Evolutionary conservation across 2,329 filamentous ascomycete genomes (phyloP).

Genomic region (Pseudogymnoascus sp.): DNA sequence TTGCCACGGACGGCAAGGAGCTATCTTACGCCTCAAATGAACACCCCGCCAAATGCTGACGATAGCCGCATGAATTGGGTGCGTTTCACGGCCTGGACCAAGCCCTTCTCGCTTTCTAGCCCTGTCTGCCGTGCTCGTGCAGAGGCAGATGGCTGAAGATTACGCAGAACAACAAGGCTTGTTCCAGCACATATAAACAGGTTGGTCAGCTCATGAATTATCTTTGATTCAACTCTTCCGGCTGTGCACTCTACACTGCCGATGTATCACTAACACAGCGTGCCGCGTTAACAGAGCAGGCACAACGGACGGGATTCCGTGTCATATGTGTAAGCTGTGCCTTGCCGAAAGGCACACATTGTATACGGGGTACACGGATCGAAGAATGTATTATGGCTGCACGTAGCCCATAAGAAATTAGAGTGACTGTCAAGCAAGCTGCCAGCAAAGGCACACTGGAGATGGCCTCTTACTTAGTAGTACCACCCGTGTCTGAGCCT

Average conservation of each 20-base stretch:
- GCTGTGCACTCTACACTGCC: neutral
- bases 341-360: constrained; percentile 1
- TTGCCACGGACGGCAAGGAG: neutral
- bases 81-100: constrained; percentile 4
- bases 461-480: neutral
- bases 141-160: neutral
- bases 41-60: constrained; percentile 1
- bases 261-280: neutral
- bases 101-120: neutral
- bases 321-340: constrained; percentile 2
- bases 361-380: neutral
- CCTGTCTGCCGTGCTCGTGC: neutral
- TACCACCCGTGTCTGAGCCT: neutral
- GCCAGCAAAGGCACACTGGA: neutral
- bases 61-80: neutral
- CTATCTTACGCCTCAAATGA: neutral
- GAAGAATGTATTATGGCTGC: constrained; percentile 5
- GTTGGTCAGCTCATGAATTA: neutral
- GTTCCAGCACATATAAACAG: neutral
- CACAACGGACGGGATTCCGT: neutral
- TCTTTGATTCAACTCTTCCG: neutral
- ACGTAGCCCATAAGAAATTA: constrained; percentile 2
- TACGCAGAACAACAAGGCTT: neutral
- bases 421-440: neutral
- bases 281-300: neutral